Percentiles rank a stretch among this genome's conserved stretches.
Conservation (phyloP, 305 asterid species). For the Petunia hybrid region DNA sequence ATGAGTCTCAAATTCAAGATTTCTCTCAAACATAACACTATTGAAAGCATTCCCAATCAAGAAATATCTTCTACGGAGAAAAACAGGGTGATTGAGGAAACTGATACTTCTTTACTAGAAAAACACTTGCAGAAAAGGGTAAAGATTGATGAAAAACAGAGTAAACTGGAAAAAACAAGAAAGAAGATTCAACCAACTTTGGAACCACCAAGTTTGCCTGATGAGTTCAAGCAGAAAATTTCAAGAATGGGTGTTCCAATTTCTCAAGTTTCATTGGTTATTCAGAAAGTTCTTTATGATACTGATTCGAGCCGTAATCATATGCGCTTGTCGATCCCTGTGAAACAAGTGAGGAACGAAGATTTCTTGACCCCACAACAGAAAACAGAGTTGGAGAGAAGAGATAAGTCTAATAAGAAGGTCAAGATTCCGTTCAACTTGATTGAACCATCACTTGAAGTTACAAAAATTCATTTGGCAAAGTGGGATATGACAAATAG, state of each 20-base stretch:
- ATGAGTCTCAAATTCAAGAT: neutral
- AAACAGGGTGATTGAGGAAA: neutral
- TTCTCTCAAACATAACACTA: neutral
- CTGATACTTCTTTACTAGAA: neutral
- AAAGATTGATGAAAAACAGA: neutral
- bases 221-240: neutral
- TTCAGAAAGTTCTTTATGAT: constrained; percentile 23
- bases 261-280: neutral
- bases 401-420: neutral
- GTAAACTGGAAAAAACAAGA: constrained; percentile 8
- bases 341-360: neutral
- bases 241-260: neutral
- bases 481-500: neutral
- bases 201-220: neutral
- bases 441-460: constrained; percentile 1
- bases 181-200: neutral
- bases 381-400: neutral
- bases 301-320: constrained; percentile 14
- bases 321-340: neutral
- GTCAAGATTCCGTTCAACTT: constrained; percentile 8
- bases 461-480: constrained; percentile 13
- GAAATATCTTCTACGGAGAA: too few species aligned
- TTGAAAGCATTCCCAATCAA: too few species aligned
- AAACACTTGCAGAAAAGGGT: neutral
- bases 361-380: constrained; percentile 20